Base-by-base conservation (phyloP, 371 early-diverging fungal genomes). In the Blyttiomyces sp. region DNA sequence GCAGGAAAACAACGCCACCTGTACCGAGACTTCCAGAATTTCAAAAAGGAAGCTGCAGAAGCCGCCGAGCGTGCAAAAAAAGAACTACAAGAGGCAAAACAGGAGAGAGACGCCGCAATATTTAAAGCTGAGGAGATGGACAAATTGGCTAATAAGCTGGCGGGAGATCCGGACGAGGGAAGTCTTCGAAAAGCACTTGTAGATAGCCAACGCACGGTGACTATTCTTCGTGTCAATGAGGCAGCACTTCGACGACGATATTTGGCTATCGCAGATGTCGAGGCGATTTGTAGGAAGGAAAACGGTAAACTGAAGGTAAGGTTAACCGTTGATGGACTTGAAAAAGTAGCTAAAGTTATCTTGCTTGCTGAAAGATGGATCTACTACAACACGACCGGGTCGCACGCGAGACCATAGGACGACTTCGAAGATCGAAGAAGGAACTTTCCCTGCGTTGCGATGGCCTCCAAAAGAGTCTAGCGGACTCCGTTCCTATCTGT, bases 181-280 rank as follows among this genome's bases (percentile, higher is more conserved):
- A 42, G 23, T 19, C 46, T 46, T 7, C 9, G 46, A 9, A n/a
- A 49, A 17, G 33, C 49, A 21, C 57, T 70, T 2, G 50, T 73
- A 7, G 70, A 72, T n/a, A 54, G 44, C 1, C 72, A 73, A 44
- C 52, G 78, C 24, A 58, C 43, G 45, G 32, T 63, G 5, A 46
- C 66, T 1, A 64, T 73, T 1, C 30, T 73, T 21, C 32, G 64
- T 23, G 72, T 73, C 7, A 73, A 75, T 35, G 78, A 77, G 49
- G 49, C 57, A 26, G 48, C 35, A 11, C 52, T 73, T 11, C 46
- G 34, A 17, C 62, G 78, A 30, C 55, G 65, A 34, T 61, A 69
- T 46, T 7, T 53, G 50, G 69, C 75, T 3, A 13, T 65, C 7
- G 48, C 48, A 19, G 70, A 71, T 19, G 51, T 51, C 1, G 73